These are phyloP conservation scores for Trifolium repens DNA, from an alignment of 306 rosid species.

Conservation along the genomic window DNA sequence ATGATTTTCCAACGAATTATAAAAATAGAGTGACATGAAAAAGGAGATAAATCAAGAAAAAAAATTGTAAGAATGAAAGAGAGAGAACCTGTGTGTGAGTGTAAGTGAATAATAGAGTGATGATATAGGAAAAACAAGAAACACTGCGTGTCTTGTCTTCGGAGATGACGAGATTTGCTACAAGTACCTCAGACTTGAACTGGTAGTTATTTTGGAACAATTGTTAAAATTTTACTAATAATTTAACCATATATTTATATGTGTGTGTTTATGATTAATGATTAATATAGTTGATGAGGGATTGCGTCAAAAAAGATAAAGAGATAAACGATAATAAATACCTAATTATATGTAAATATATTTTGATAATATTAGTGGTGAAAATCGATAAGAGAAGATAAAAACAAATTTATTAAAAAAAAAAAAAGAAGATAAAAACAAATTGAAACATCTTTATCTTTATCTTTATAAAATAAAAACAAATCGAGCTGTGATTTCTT, in stretches of 20 bases:
- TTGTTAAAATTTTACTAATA: no score
- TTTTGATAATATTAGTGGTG: no score
- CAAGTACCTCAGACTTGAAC: background rate
- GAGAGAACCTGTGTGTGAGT: background rate
- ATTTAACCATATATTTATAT: no score
- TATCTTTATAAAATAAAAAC: no score
- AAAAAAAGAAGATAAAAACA: no score
- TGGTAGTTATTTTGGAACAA: background rate
- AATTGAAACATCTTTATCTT: no score
- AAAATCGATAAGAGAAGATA: no score
- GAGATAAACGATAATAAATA: background rate
- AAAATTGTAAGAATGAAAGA: background rate
- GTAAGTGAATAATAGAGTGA: background rate
- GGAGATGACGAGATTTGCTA: background rate
- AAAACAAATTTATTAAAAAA: no score
- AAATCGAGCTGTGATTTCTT: no score
- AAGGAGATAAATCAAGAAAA: background rate
- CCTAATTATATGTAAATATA: no score
- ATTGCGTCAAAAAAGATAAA: background rate
- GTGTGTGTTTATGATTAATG: no score
- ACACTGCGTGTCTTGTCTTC: background rate
- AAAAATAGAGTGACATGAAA: background rate
- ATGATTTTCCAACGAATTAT: background rate
- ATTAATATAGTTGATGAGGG: background rate
- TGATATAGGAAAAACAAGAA: background rate